A percentile compares a stretch with the other conserved stretches of the same genome.
phyloP scores from a whole-genome alignment of 768 basidiomycete genomes.

The Leccinum uliginosum region DNA sequence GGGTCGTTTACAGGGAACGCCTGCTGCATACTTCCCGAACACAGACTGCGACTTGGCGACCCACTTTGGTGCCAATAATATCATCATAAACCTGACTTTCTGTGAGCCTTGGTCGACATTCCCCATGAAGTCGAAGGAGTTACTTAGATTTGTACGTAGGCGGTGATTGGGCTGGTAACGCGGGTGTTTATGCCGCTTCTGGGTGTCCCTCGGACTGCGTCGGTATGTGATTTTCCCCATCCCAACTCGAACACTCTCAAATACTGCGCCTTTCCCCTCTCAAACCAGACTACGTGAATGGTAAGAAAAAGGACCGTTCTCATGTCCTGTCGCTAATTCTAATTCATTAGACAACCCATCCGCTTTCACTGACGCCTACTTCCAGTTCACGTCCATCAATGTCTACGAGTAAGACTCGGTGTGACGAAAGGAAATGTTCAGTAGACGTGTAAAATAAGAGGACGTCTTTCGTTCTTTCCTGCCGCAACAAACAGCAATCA shows the following conservation, averaged over 20 bases:
- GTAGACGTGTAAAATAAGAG: neutral
- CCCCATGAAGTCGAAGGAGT: neutral
- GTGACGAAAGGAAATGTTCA: neutral
- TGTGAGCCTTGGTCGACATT: constrained; percentile 18
- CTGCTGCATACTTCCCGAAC: constrained; percentile 34
- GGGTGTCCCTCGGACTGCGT: constrained; percentile 30
- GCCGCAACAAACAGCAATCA: neutral
- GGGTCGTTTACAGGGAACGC: constrained; percentile 23
- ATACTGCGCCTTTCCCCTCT: neutral
- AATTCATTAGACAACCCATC: constrained; percentile 30
- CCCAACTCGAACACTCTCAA: neutral
- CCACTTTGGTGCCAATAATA: constrained; percentile 31
- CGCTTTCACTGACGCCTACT: constrained; percentile 41
- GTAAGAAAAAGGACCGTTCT: constrained; percentile 7
- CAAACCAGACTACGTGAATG: constrained; percentile 23
- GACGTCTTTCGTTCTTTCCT: neutral
- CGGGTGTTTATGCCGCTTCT: constrained; percentile 24
- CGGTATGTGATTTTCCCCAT: constrained; percentile 11
- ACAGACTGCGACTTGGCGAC: constrained; percentile 38
- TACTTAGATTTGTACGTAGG: constrained; percentile 14
- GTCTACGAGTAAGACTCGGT: constrained; percentile 29
- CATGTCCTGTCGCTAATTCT: neutral
- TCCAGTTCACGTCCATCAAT: constrained; percentile 35
- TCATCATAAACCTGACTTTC: constrained; percentile 33
- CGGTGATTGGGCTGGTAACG: constrained; percentile 28